A percentile compares a stretch with the other conserved stretches of the same genome.
Evolutionary conservation across 306 rosid genomes (phyloP).

Genomic region (Acacia crassicarpa): DNA sequence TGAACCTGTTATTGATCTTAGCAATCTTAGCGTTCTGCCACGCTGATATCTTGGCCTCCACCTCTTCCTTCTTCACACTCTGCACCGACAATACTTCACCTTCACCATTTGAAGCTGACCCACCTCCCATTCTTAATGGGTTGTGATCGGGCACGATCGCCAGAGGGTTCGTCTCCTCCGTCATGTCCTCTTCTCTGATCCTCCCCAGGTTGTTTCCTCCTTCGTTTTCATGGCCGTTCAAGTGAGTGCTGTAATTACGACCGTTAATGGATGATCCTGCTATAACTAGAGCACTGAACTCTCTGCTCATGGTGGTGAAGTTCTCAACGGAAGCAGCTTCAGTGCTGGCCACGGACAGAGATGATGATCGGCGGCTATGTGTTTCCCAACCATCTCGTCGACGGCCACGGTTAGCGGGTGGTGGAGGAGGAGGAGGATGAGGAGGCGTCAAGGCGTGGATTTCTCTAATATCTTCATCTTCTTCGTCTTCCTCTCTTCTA

Average conservation of each 20-base stretch:
- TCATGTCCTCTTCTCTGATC: constrained; percentile 77
- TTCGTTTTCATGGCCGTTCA: constrained; percentile 8
- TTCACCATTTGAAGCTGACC: constrained; percentile 6
- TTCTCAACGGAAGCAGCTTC: constrained; percentile 64
- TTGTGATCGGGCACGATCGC: constrained; percentile 78
- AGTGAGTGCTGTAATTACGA: constrained; percentile 3
- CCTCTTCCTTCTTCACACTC: constrained; percentile 92
- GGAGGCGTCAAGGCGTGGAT: constrained; percentile 86
- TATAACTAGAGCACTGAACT: constrained; percentile 85
- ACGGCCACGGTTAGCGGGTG: constrained; percentile 34
- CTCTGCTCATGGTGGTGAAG: constrained; percentile 84
- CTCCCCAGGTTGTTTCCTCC: constrained; percentile 47
- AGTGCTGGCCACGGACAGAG: constrained; percentile 56
- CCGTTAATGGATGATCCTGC: constrained; percentile 69
- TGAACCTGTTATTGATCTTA: constrained; percentile 83
- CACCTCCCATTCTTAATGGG: constrained; percentile 15
- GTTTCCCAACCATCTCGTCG: constrained; percentile 67
- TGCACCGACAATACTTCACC: constrained; percentile 63
- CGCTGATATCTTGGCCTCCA: constrained; percentile 87
- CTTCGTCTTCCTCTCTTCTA: constrained; percentile 34
- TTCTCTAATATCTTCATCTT: constrained; percentile 61
- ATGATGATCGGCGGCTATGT: constrained; percentile 55
- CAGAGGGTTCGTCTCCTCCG: constrained; percentile 69
- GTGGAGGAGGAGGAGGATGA: constrained; percentile 29
- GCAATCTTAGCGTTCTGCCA: constrained; percentile 95